Evolutionary conservation across 2,329 filamentous ascomycete species (phyloP), one percentile per base, ranked within the genome.

Genomic region (Aureobasidium subglaciale): DNA sequence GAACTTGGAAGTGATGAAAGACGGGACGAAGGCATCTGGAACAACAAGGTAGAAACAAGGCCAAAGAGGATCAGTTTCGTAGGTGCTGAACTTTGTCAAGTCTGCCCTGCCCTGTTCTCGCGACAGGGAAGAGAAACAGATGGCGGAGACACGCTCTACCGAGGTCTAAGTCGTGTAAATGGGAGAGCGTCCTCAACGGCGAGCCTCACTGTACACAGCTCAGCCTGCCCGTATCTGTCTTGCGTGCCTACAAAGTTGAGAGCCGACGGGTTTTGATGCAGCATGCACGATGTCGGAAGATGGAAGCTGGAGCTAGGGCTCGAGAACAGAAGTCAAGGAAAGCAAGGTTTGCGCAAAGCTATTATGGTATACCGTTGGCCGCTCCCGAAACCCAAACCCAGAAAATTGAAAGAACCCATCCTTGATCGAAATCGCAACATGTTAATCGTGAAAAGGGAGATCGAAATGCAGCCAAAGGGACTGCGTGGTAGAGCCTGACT

Each of bases 401-500:
- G 20, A 35, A 35, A 35, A 50, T 15, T 5, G 11, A 22, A 46
- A 37, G 8, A 25, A 8, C 15, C 6, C 35, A 25, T 11, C 45
- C n/a, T n/a, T n/a, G n/a, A n/a, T 25, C 20, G 11, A 34, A 43
- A 25, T 11, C 20, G 20, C 45, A 50, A 37, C 46, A 22, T 50
- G 46, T 29, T 37, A 50, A 9, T 50, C 46, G 46, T 50, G n/a
- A 50, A 37, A 38, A n/a, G 15, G 24, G 15, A 24, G 15, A n/a
- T n/a, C n/a, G n/a, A n/a, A n/a, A n/a, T n/a, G n/a, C n/a, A n/a
- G n/a, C n/a, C n/a, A n/a, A n/a, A n/a, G n/a, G n/a, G n/a, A n/a
- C n/a, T n/a, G n/a, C n/a, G n/a, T n/a, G n/a, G n/a, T n/a, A n/a
- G 16, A 24, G 8, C 35, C 55, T 56, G 11, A 56, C 57, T 61